Evolutionary conservation across 2,329 filamentous ascomycete genomes (phyloP), one percentile per base, ranked within the genome.

Genomic region (Acrocalymma vagum): DNA sequence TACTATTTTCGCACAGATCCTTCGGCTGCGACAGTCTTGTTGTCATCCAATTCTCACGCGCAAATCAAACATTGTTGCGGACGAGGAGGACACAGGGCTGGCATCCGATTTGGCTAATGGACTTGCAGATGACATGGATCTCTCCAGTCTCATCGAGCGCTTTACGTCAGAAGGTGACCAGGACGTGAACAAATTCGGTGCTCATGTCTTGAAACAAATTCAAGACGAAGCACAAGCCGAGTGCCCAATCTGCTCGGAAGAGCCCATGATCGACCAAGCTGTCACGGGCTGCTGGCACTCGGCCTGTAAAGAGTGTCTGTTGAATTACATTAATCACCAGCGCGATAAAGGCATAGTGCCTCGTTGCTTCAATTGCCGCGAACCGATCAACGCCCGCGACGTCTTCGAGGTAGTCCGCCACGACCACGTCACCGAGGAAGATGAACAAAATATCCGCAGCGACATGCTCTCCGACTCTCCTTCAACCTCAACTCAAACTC

Each of bases 211-310:
- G 10, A 84, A 87, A 48, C 90, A 97, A 67, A 99, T 99, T 31
- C 88, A 95, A 53, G 88, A 89, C 38, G 93, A 97, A 61, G 85
- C 88, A 0, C 83, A 87, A 44, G 87, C 87, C 46, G 94, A 99
- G 72, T 99, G 94, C 60, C 93, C 94, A 0, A 88, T 99, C 36
- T 99, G 94, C 71, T 84, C 89, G 4, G 93, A 97, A 67, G 94
- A 97, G 67, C 91, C 92, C 3, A 97, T 97, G 91, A 82, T 90
- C 26, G 88, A 96, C 38, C 93, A 95, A 63, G 87, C 88, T 0
- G 94, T 99, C 2, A 97, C 94, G 0, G 90, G 90, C 0, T 99
- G 94, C 71, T 99, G 94, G 91, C 94, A 99, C 69, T 95, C 90
- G 22, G 92, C 94, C 1, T 99, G 94, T 75, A 96, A 94, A 71